Conservation (phyloP, 176 grass and related monocot genomes). For the Paspalum vaginatum region DNA sequence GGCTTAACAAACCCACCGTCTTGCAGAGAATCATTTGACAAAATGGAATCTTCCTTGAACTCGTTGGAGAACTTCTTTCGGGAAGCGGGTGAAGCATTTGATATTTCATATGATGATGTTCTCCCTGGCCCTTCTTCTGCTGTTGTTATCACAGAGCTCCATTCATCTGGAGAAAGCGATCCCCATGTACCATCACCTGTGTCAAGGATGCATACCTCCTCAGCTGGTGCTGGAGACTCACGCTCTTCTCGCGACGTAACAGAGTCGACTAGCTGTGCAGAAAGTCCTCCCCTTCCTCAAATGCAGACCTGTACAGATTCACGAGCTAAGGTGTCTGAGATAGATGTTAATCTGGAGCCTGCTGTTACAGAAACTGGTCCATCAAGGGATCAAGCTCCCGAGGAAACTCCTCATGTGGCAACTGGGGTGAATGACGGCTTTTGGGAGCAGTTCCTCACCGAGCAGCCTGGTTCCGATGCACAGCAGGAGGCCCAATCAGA, state of each 20-base stretch:
- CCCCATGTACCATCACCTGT: conserved; percentile 26
- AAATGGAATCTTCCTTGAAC: conserved; percentile 87
- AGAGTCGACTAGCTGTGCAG: conserved; percentile 63
- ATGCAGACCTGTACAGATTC: conserved; percentile 42
- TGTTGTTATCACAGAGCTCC: conserved; percentile 65
- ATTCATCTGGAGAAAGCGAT: conserved; percentile 73
- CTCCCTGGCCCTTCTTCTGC: conserved; percentile 48
- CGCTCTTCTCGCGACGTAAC: conserved; percentile 58
- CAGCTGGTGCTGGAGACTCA: conserved; percentile 54
- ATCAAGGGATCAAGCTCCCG: conserved; percentile 49
- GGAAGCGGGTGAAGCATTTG: conserved; percentile 66
- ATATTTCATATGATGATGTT: conserved; percentile 63
- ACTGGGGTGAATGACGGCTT: conserved; percentile 80
- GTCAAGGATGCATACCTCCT: conserved; percentile 47
- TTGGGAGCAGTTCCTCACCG: conserved; percentile 94
- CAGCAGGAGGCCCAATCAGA: conserved; percentile 81
- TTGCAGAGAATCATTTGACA: conserved; percentile 73
- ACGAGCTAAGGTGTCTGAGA: conserved; percentile 62
- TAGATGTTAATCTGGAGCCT: conserved; percentile 91
- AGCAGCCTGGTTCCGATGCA: conserved; percentile 63
- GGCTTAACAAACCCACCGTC: conserved; percentile 39
- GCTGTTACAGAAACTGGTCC: conserved; percentile 58
- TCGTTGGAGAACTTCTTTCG: conserved; percentile 84
- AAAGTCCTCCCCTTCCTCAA: conserved; percentile 60
- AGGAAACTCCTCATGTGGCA: conserved; percentile 24